Evolutionary conservation across 768 basidiomycete genomes (phyloP), one percentile per base, ranked within the genome.

Genomic region (Pisolithus sp.): DNA sequence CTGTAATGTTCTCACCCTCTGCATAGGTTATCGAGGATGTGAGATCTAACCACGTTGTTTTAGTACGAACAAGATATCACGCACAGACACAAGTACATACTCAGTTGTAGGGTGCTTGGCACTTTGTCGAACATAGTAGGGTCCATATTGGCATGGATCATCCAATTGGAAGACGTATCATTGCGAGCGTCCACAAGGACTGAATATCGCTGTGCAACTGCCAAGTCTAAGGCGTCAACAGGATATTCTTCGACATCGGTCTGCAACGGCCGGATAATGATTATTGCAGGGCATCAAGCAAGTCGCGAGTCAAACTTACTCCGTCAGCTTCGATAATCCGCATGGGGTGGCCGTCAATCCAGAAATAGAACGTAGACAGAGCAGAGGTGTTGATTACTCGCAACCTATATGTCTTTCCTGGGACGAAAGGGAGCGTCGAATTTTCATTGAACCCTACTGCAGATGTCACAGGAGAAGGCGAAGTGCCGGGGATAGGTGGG

Each of bases 151-250:
- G 88, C 87, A 62, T 93, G 89, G 53, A 99, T 82, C 47, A 80
- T 82, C 84, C 85, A 98, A 73, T 99, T 96, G 20, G 79, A 72
- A 2, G 78, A 71, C 0, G 85, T 87, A 56, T 93, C 89, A 68
- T 94, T 94, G 45, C 86, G 81, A 9, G 95, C 94, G 10, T 85
- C 86, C 48, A 99, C 90, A 30, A 97, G 82, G 38, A 99, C 74
- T 0, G 93, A 94, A 68, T 95, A 96, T 18, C 95, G 83, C 67
- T 98, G 95, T 0, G 93, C 93, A 28, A 87, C 92, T 13, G 90
- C 76, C 51, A 97, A 52, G 40, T 81, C 77, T 46, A 97, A 60
- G 36, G 86, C 66, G 63, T 90, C 86, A 56, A 84, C 83, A 0
- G 83, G 77, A 38, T 72, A 86, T 55, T 85, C 83, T 62, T 88